Evolutionary conservation across 805 yeast species (phyloP).

Genomic region (Wickerhamomyces bisporus): DNA sequence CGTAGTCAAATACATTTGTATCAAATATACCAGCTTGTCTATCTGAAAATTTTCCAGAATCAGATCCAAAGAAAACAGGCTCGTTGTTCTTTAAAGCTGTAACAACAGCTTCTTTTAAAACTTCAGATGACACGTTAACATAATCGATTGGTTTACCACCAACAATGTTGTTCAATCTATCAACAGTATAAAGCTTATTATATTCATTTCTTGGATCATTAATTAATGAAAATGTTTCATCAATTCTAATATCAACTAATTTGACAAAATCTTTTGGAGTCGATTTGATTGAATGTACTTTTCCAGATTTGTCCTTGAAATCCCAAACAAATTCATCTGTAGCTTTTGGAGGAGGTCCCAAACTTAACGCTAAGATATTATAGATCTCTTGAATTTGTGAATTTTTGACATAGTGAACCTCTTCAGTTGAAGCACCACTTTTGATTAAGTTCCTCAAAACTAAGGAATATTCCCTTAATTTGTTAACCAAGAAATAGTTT

Average conservation of each 20-base stretch:
- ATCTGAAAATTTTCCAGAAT: slow-evolving; percentile 59
- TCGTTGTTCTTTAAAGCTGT: slow-evolving; percentile 62
- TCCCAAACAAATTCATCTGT: slow-evolving; percentile 68
- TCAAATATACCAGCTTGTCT: slow-evolving; percentile 71
- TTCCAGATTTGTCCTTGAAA: slow-evolving; percentile 58
- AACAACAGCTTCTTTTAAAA: slow-evolving; percentile 54
- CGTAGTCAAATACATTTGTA: slow-evolving; percentile 59
- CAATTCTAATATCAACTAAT: slow-evolving; percentile 46
- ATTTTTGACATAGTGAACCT: slow-evolving; percentile 30
- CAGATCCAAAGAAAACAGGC: slow-evolving; percentile 84
- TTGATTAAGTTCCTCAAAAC: slow-evolving; percentile 47
- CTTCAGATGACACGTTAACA: slow-evolving; percentile 56
- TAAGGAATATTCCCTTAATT: slow-evolving; percentile 71
- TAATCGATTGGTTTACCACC: slow-evolving; percentile 67
- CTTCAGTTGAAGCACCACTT: slow-evolving; percentile 34
- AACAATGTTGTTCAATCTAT: slow-evolving; percentile 64
- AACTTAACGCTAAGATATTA: slow-evolving; percentile 54
- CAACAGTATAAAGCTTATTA: slow-evolving; percentile 60
- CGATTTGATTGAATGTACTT: slow-evolving; percentile 38
- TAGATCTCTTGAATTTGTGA: slow-evolving; percentile 56
- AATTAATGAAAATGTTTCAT: slow-evolving; percentile 56
- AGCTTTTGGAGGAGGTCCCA: slow-evolving; percentile 77
- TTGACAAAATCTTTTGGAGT: slow-evolving; percentile 64
- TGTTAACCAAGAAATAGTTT: slow-evolving; percentile 58
- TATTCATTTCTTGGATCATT: slow-evolving; percentile 76